Percentiles rank a stretch among this genome's conserved stretches.
Evolutionary conservation across 1,284 basidiomycete genomes (phyloP).

Genomic region (Pseudomicrostroma phylloplanum): DNA sequence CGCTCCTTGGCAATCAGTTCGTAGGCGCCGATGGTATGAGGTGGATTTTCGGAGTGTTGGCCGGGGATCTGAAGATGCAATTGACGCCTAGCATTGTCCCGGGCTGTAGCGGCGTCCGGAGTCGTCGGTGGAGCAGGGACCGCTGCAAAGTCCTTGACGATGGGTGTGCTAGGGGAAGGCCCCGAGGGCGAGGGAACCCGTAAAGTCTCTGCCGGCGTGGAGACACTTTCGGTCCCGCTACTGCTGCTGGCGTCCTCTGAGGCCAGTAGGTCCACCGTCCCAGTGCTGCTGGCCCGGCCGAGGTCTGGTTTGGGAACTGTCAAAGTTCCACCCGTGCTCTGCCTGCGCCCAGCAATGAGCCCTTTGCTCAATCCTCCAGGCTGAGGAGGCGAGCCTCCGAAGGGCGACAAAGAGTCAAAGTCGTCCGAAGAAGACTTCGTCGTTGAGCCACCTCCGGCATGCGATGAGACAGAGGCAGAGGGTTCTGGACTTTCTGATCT

Average conservation of each 20-base stretch:
- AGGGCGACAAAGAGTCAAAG: neutral
- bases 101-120: neutral
- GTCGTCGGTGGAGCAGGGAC: neutral
- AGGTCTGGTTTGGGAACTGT: neutral
- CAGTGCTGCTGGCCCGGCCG: neutral
- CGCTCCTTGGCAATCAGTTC: conserved; percentile 73
- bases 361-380: neutral
- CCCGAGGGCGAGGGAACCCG: no score
- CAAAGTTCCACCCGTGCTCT: neutral
- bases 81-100: neutral
- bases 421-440: neutral
- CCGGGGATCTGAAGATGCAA: conserved; percentile 12
- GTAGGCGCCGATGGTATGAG: conserved; percentile 58
- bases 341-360: neutral
- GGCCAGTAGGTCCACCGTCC: neutral
- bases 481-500: conserved; percentile 6
- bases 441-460: neutral
- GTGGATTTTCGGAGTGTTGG: conserved; percentile 24
- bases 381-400: neutral
- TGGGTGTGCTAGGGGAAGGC: no score
- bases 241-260: no score
- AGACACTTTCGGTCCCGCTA: no score
- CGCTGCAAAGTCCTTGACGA: neutral
- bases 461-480: neutral
- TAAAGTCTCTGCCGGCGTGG: no score